phyloP scores from a whole-genome alignment of 768 basidiomycete species.

The Leccinum imitatum region DNA sequence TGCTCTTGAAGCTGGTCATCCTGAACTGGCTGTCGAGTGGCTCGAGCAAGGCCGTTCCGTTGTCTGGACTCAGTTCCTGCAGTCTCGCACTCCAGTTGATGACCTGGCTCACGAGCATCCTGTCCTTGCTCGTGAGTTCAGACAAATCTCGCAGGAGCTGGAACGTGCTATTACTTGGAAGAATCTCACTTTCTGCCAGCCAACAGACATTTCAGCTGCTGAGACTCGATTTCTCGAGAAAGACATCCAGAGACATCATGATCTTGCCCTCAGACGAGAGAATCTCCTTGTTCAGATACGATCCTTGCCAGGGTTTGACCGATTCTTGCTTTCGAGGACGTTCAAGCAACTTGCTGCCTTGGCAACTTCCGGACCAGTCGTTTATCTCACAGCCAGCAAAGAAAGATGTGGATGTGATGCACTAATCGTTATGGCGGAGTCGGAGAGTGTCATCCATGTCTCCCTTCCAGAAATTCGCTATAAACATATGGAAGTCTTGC shows the following conservation, averaged over 20 bases:
- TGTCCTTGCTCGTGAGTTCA: rapidly evolving
- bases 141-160: background rate
- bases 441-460: background rate
- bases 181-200: too few species aligned
- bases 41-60: background rate
- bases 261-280: background rate
- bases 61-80: background rate
- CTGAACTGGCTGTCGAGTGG: background rate
- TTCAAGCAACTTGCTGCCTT: background rate
- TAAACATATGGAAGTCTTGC: background rate
- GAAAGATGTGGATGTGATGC: background rate
- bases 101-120: background rate
- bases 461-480: background rate
- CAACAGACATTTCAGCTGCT: background rate
- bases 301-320: background rate
- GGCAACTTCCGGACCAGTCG: background rate
- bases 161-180: too few species aligned
- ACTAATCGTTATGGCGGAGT: background rate
- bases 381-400: background rate
- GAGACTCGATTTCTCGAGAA: background rate
- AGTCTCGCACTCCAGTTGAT: background rate
- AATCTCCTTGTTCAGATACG: background rate
- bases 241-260: background rate
- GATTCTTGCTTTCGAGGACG: background rate
- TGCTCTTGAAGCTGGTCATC: background rate